Evolutionary conservation across 371 early-diverging fungal species (phyloP), one percentile per base, ranked within the genome.

Genomic region (Apophysomyces elegans): DNA sequence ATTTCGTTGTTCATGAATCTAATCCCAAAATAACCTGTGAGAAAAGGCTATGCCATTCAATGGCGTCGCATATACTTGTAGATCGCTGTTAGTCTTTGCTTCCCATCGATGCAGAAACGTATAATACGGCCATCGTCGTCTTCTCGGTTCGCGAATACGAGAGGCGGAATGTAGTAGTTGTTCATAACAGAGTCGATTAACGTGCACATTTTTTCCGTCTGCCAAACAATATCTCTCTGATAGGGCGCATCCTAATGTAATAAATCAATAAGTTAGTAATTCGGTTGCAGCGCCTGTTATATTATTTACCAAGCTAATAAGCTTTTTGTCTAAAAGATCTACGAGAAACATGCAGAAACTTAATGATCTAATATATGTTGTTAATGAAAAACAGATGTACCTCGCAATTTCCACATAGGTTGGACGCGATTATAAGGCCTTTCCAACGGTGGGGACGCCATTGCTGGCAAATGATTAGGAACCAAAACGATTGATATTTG

Each of bases 1-100:
- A 80, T 69, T 26, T 73, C 58, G 56, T 80, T 80, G 1, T 65
- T 64, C 72, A 77, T 77, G 44, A 80, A 80, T 38, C 80, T 80
- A 41, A 65, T 39, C 11, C 14, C 21, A 56, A 44, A 14, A 45
- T 9, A 39, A 11, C 35, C 35, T 14, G 21, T 4, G 16, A 59
- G 21, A 21, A 7, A 13, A 13, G 13, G 18, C n/a, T n/a, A 8
- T 14, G 54, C 57, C 45, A 32, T 32, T 44, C 9, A 1, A 14
- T 58, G 5, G 13, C 1, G 8, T 32, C 5, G 11, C 54, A 7
- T 41, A 57, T 71, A 75, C 80, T 62, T 67, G 32, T 66, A 56
- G 13, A 75, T 70, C 0, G 80, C 66, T 5, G 77, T 75, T 16
- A 80, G 43, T 36, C 80, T 47, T 37, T 80, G 80, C 38, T 80